These are phyloP conservation scores for Eragrostis tef DNA, from an alignment of 202 grass and related monocot genomes.

Conservation along the genomic window DNA sequence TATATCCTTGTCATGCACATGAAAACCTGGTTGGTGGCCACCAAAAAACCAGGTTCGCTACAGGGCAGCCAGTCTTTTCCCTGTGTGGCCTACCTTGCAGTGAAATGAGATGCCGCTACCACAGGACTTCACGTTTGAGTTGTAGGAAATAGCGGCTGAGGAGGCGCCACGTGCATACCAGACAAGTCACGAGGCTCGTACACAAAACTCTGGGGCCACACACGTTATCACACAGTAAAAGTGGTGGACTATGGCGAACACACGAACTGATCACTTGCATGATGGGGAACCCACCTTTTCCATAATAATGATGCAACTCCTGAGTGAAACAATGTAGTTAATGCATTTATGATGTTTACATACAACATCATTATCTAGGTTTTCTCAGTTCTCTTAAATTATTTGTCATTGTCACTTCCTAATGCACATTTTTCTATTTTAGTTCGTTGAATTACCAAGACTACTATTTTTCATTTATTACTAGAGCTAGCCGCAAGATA, in stretches of 20 bases:
- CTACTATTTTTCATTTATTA: too few species aligned
- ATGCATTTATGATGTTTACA: not conserved
- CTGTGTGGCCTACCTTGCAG: constrained; percentile 1
- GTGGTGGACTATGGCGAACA: constrained; percentile 10
- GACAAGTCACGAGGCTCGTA: constrained; percentile 42
- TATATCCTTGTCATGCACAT: not conserved
- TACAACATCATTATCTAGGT: not conserved
- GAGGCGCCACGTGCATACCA: constrained; percentile 50
- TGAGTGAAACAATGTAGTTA: not conserved
- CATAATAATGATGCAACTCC: not conserved
- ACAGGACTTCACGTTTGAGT: constrained; percentile 2
- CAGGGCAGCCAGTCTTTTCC: not conserved
- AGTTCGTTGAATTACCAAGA: too few species aligned
- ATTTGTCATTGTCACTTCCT: too few species aligned
- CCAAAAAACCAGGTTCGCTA: constrained; percentile 8
- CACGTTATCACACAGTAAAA: constrained; percentile 42
- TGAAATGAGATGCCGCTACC: not conserved
- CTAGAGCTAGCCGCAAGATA: too few species aligned
- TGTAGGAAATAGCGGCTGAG: constrained; percentile 32
- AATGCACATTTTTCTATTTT: too few species aligned
- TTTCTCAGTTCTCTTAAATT: too few species aligned
- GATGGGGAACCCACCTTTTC: not conserved
- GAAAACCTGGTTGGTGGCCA: constrained; percentile 34
- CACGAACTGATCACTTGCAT: constrained; percentile 6
- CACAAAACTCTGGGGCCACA: constrained; percentile 42